These are phyloP conservation scores for Beta vulgaris DNA, from an alignment of 148 eudicot species.

Conservation along the genomic window DNA sequence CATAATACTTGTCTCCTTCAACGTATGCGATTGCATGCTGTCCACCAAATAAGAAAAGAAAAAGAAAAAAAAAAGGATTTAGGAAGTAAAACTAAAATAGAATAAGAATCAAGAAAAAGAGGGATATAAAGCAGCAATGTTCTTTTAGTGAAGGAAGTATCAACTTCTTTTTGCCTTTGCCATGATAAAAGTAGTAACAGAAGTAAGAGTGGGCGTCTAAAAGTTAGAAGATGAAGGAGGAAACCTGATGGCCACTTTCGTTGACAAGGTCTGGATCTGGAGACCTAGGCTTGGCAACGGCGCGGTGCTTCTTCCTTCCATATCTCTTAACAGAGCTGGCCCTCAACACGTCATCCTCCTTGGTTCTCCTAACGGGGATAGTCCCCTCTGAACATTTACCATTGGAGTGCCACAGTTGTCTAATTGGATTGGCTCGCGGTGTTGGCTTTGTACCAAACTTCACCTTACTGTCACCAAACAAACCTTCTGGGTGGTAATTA, in stretches of 20 bases:
- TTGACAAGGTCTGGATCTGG: slow-evolving; percentile 90
- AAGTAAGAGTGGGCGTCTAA: no score
- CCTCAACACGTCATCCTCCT: slow-evolving; percentile 73
- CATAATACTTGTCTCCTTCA: slow-evolving; percentile 89
- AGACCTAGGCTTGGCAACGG: slow-evolving; percentile 74
- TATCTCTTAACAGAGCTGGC: slow-evolving; percentile 80
- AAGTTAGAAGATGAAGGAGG: neutral
- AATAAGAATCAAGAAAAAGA: no score
- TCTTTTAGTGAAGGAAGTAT: no score
- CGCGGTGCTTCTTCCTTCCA: slow-evolving; percentile 76
- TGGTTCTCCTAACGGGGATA: slow-evolving; percentile 85
- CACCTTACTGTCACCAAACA: slow-evolving; percentile 59
- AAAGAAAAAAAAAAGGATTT: no score
- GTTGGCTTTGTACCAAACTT: slow-evolving; percentile 20
- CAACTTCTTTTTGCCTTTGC: no score
- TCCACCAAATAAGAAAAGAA: slow-evolving; percentile 4
- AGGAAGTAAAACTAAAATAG: no score
- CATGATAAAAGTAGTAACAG: no score
- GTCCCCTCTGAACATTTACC: slow-evolving; percentile 75
- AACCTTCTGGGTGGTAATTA: slow-evolving; percentile 77
- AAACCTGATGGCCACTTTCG: slow-evolving; percentile 93
- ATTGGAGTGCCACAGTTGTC: slow-evolving; percentile 80
- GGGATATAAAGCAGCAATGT: no score
- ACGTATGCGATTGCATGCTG: slow-evolving; percentile 99
- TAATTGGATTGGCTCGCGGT: slow-evolving; percentile 32